phyloP scores from a whole-genome alignment of 768 basidiomycete species.

The Suillus alpinus region DNA sequence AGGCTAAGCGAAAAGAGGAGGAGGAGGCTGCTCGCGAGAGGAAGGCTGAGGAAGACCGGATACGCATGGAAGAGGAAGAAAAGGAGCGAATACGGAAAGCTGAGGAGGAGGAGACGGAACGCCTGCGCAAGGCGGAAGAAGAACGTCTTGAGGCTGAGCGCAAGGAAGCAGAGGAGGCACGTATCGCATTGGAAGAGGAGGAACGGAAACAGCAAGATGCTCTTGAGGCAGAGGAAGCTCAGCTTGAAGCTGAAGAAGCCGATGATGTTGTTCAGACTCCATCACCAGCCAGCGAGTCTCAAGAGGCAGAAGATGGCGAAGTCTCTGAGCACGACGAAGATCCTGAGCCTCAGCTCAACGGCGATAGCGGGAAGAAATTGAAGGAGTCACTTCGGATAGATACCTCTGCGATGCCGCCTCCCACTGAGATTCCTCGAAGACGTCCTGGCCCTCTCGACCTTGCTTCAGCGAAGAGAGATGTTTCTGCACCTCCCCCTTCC shows the following conservation, averaged over 20 bases:
- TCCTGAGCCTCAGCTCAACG: slow-evolving; percentile 24
- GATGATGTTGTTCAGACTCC: slow-evolving; percentile 27
- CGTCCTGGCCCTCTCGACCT: slow-evolving; percentile 78
- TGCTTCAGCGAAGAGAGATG: slow-evolving; percentile 44
- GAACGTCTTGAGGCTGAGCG: slow-evolving; percentile 30
- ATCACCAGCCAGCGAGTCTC: slow-evolving; percentile 43
- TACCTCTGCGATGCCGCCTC: slow-evolving; percentile 45
- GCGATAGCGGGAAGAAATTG: slow-evolving; percentile 41
- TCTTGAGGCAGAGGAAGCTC: slow-evolving; percentile 33
- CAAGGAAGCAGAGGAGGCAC: slow-evolving; percentile 38
- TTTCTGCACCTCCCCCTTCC: slow-evolving; percentile 38
- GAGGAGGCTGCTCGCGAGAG: slow-evolving; percentile 42
- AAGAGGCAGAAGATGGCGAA: slow-evolving; percentile 41
- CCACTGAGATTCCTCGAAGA: slow-evolving; percentile 38
- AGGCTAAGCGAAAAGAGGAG: slow-evolving; percentile 40
- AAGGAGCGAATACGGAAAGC: slow-evolving; percentile 29
- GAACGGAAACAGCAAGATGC: slow-evolving; percentile 28
- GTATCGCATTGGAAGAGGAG: slow-evolving; percentile 32
- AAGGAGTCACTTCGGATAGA: slow-evolving; percentile 67
- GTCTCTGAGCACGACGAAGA: slow-evolving; percentile 32
- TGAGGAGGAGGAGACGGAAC: slow-evolving; percentile 32
- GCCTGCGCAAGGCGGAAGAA: slow-evolving; percentile 21
- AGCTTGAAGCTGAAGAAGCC: slow-evolving; percentile 28
- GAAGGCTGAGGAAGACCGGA: slow-evolving; percentile 39
- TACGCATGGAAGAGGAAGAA: slow-evolving; percentile 38